Conservation (phyloP, 2,329 filamentous ascomycete genomes). For the Juglanconis juglandina region DNA sequence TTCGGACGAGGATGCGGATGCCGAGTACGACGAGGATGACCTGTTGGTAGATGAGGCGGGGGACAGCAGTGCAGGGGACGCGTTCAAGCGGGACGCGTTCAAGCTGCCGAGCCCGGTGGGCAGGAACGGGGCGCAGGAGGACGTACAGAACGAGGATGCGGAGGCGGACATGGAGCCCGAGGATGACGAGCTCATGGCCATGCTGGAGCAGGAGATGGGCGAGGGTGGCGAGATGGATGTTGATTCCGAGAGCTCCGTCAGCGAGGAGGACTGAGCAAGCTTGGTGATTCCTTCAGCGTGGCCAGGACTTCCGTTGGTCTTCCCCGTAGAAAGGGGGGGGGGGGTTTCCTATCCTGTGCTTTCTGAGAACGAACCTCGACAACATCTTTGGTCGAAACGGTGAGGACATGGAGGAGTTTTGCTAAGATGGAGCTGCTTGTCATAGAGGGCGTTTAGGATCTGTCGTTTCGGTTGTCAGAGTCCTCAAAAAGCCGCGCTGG, state of each 20-base stretch:
- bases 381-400: no score
- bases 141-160: conserved; percentile 10
- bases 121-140: conserved; percentile 20
- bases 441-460: not conserved
- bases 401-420: not conserved
- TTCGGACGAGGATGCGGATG: conserved; percentile 41
- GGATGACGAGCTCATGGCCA: conserved; percentile 50
- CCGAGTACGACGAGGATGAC: conserved; percentile 41
- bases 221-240: conserved; percentile 38
- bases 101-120: conserved; percentile 54
- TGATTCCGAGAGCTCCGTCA: conserved; percentile 62
- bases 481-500: not conserved
- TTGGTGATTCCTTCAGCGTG: not conserved
- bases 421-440: not conserved
- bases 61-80: conserved; percentile 33
- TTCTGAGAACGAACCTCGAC: not conserved
- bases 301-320: no score
- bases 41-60: conserved; percentile 36
- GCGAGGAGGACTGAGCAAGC: conserved; percentile 56
- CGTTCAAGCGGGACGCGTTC: conserved; percentile 46
- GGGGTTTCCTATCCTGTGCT: not conserved
- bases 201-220: conserved; percentile 51
- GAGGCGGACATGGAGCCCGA: conserved; percentile 36
- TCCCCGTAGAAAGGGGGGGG: no score
- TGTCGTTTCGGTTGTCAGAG: not conserved